These are phyloP conservation scores for Colletotrichum filicis DNA, from an alignment of 2,329 filamentous ascomycete species.

Conservation along the genomic window DNA sequence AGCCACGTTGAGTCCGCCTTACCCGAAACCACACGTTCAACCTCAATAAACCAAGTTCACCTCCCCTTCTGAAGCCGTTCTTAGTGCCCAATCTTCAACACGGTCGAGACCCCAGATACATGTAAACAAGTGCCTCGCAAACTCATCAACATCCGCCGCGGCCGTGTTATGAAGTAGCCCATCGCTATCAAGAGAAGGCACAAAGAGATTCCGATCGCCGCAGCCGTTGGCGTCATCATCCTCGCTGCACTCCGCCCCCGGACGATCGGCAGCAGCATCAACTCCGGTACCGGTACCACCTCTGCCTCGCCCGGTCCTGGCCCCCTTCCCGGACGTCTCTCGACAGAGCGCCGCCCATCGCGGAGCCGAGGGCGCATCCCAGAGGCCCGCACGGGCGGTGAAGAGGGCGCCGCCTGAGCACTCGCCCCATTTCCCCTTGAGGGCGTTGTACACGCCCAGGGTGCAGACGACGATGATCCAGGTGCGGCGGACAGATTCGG, in stretches of 20 bases:
- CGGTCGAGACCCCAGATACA: constrained; percentile 27
- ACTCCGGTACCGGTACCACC: neutral
- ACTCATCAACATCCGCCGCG: constrained; percentile 32
- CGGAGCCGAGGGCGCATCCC: constrained; percentile 41
- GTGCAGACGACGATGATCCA: constrained; percentile 40
- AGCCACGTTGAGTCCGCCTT: neutral
- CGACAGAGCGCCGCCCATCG: constrained; percentile 37
- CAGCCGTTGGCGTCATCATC: neutral
- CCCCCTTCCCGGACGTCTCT: neutral
- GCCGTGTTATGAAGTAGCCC: neutral
- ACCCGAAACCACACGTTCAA: neutral
- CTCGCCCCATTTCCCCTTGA: constrained; percentile 25
- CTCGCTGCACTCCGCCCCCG: too few species aligned
- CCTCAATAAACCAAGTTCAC: constrained; percentile 10
- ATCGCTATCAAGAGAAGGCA: neutral
- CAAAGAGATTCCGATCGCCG: neutral
- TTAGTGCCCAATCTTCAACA: constrained; percentile 27
- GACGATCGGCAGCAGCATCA: neutral
- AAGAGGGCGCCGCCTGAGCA: constrained; percentile 40
- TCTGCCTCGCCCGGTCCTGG: neutral
- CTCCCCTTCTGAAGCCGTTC: constrained; percentile 6
- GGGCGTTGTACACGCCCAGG: constrained; percentile 35
- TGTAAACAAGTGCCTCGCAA: constrained; percentile 24
- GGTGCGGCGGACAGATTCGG: constrained; percentile 44
- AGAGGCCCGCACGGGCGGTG: constrained; percentile 41